Percentiles rank a stretch among this genome's conserved stretches.
phyloP scores from a whole-genome alignment of 495 filamentous ascomycete species.

The Poronia punctata region DNA sequence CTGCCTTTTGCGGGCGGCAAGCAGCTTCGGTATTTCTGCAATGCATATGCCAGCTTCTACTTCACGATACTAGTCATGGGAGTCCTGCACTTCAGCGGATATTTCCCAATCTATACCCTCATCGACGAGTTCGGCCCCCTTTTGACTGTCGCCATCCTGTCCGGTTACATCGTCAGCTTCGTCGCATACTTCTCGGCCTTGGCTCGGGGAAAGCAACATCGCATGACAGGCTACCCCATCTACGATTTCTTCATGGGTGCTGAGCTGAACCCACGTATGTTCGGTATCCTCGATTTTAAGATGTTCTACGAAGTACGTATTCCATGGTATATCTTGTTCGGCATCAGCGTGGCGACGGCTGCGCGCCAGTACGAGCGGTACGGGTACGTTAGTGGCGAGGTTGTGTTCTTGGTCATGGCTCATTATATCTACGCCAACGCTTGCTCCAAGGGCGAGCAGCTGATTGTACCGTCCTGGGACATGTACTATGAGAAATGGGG shows the following conservation, averaged over 20 bases:
- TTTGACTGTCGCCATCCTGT: conserved; percentile 83
- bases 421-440: conserved; percentile 96
- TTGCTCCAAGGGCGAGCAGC: conserved; percentile 92
- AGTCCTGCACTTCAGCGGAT: conserved; percentile 66
- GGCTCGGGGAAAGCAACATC: conserved; percentile 70
- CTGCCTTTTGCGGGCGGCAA: conserved; percentile 73
- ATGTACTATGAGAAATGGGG: conserved; percentile 99
- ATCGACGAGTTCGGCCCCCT: conserved; percentile 94
- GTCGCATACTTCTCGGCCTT: conserved; percentile 81
- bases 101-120: conserved; percentile 88
- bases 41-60: conserved; percentile 80
- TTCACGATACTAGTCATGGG: conserved; percentile 63
- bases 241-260: conserved; percentile 99
- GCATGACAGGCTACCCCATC: conserved; percentile 85
- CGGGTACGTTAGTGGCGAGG: conserved; percentile 87
- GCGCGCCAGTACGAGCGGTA: conserved; percentile 82
- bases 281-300: conserved; percentile 91
- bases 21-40: conserved; percentile 90
- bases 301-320: conserved; percentile 99
- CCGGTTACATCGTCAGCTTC: conserved; percentile 72
- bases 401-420: conserved; percentile 82
- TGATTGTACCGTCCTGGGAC: conserved; percentile 92
- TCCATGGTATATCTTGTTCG: conserved; percentile 91
- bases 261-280: conserved; percentile 92
- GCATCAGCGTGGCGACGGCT: conserved; percentile 68